Evolutionary conservation across 371 early-diverging fungal species (phyloP), one percentile per base, ranked within the genome.

Genomic region (Rhizopus stolonifer): DNA sequence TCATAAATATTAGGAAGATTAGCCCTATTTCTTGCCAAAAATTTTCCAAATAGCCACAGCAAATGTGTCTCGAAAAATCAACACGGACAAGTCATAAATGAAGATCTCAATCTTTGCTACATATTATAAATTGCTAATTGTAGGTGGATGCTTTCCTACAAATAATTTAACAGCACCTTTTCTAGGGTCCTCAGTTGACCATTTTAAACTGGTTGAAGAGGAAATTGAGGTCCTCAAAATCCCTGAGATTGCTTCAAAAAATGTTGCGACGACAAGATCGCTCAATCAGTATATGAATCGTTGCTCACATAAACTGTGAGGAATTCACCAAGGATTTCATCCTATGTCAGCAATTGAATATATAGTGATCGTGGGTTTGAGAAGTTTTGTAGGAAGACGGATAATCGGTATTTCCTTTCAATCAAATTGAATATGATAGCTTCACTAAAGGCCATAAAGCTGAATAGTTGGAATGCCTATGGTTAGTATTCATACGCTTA

Each of bases 381-480:
- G n/a, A 47, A 47, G 2, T 4, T 19, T 36, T 36, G n/a, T 29
- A 47, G 32, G 19, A 29, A 32, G 21, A 15, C 24, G 15, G 17
- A 47, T 1, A 47, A 32, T 32, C 32, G 15, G 8, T 33, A 47
- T 47, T 47, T 47, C 21, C 8, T n/a, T n/a, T 47, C 32, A 15
- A 23, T 4, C 6, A 19, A 32, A 4, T 33, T 47, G 11, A 24
- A 46, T 26, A 24, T 46, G 19, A 25, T 46, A 23, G 13, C 25
- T 4, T 46, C 46, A 23, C 46, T 26, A 46, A 26, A 46, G 46
- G 46, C 46, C n/a, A 46, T 46, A 46, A 46, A 46, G 26, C 14
- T 21, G 26, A 46, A 1, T 14, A 46, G 24, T 2, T 46, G 46
- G 46, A 46, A 46, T 6, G 13, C 8, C 46, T 26, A n/a, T 46